Conservation (phyloP, 129 eudicot species). For the Flaveria robusta region DNA sequence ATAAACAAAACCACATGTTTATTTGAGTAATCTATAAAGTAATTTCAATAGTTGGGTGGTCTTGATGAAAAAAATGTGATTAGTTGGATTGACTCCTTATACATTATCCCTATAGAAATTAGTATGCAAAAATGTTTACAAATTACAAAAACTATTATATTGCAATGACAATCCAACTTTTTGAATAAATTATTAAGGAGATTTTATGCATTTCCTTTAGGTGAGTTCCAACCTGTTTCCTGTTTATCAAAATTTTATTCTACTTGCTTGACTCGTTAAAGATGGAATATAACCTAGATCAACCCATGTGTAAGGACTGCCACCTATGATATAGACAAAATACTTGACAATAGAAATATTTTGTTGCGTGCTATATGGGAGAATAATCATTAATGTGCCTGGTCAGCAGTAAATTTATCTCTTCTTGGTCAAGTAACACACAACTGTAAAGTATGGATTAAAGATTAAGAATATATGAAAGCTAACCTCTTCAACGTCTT, state of each 20-base stretch:
- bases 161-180: neutral
- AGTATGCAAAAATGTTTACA: neutral
- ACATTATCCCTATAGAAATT: neutral
- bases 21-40: neutral
- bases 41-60: neutral
- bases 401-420: neutral
- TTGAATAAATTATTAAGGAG: neutral
- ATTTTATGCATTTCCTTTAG: constrained; percentile 4
- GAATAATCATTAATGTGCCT: neutral
- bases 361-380: constrained; percentile 11
- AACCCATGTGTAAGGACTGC: neutral
- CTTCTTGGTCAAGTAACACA: constrained; percentile 22
- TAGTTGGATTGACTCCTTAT: neutral
- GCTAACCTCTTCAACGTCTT: constrained; percentile 83
- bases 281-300: neutral
- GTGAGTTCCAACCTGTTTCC: neutral
- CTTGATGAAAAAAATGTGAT: neutral
- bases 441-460: constrained; percentile 18
- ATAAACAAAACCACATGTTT: neutral
- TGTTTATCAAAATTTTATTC: neutral
- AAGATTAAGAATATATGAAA: constrained; percentile 14
- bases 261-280: constrained; percentile 5
- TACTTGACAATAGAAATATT: constrained; percentile 11
- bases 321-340: neutral
- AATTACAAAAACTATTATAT: neutral